Base-by-base conservation (phyloP, 2,329 filamentous ascomycete genomes). In the Ophiocordyceps camponoti-rufipedis region DNA sequence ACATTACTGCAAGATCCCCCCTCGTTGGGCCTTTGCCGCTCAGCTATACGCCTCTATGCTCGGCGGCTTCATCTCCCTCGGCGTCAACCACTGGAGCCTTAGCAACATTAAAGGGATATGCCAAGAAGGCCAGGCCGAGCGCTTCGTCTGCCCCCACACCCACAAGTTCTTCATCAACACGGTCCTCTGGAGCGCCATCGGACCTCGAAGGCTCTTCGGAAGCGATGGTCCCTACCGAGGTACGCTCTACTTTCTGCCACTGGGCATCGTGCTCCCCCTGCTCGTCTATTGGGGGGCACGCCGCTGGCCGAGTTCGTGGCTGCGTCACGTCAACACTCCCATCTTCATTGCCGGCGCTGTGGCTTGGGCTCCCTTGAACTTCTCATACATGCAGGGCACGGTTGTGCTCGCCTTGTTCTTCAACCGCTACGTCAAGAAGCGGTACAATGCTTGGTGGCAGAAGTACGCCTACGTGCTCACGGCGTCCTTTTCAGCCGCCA, bases 171-270 rank as follows among this genome's bases (percentile, higher is more conserved):
- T 79, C 61, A 78, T 74, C 8, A 71, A 72, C 1, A 79, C 76
- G 1, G 64, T 82, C 33, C 71, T 82, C 51, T 81, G 78, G 78
- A 79, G 79, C 40, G 68, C 75, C 42, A 78, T 85, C 46, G 80
- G 80, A 0, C 80, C 80, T 0, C 60, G 65, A 4, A 71, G 78
- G 33, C 74, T 84, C 53, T 84, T 83, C 13, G 54, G 50, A 0
- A 42, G 35, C 1, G 43, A 49, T 29, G 52, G 45, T 0, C 50
- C 51, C 1, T 58, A 55, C 42, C 48, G 46, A 1, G 35, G 47
- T 1, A 16, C 54, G 32, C 51, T 47, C 1, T 57, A 54, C 42
- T 38, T 41, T 3, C 51, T 57, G 10, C 53, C 52, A 0, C 4
- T 54, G 0, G 55, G 52, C 0, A 10, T 50, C 5, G 2, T 53